phyloP scores from a whole-genome alignment of 148 eudicot species.

The Rhododendron vialii region DNA sequence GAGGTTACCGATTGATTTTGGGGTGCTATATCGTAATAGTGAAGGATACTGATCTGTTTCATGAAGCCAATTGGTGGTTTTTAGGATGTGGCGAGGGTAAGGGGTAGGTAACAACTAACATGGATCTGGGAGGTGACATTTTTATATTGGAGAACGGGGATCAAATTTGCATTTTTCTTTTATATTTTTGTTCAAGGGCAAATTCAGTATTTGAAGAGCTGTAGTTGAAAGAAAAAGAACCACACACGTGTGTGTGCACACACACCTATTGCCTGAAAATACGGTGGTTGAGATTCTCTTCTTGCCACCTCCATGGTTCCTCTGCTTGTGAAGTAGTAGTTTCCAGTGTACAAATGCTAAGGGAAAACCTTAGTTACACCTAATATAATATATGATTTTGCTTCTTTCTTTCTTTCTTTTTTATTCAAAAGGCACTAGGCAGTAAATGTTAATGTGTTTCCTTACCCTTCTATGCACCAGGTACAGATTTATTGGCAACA shows the following conservation, averaged over 20 bases:
- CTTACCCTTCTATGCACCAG: slow-evolving; percentile 3
- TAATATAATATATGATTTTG: background rate
- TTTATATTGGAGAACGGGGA: background rate
- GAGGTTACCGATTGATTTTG: background rate
- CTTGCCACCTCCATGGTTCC: background rate
- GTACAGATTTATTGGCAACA: slow-evolving; percentile 8
- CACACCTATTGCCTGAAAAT: too few relatives aligned
- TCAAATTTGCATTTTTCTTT: background rate
- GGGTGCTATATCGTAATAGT: background rate
- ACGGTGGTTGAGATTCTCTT: background rate
- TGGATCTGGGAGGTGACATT: background rate
- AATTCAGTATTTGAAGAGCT: background rate
- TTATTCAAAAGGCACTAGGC: background rate
- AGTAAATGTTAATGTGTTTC: background rate
- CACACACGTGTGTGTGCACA: too few relatives aligned
- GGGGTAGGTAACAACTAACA: too few relatives aligned
- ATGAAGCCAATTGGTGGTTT: background rate
- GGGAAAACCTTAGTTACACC: background rate
- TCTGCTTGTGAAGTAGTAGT: background rate
- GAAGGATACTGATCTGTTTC: background rate
- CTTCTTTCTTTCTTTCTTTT: background rate
- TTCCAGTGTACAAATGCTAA: background rate
- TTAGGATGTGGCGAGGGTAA: background rate
- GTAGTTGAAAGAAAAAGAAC: background rate
- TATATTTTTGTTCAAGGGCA: background rate